Evolutionary conservation across 495 filamentous ascomycete genomes (phyloP), one percentile per base, ranked within the genome.

Genomic region (Penicillium herquei): DNA sequence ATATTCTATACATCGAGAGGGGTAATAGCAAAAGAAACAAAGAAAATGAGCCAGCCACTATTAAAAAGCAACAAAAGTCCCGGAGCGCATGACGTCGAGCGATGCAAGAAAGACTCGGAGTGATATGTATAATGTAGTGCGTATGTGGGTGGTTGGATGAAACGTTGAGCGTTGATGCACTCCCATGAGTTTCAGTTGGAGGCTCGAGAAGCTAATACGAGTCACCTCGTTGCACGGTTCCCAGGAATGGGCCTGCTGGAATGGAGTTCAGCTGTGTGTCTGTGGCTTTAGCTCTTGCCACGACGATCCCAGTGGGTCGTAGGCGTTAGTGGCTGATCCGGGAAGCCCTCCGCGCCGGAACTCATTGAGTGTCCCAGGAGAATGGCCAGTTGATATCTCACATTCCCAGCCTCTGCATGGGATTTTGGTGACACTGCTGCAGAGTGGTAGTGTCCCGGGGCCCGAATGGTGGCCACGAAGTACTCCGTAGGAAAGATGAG

Each of bases 331-430:
- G 60, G 63, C 63, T 58, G 59, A 59, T 57, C 60, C 51, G 60
- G 54, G 46, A 50, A 11, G 13, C 6, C 30, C 41, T 53, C 44
- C 56, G 26, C 39, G 44, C 10, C 42, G 39, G 37, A 34, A 30
- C 42, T 43, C 18, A 14, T 44, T n/a, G 16, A 49, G 39, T 33
- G 40, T 41, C 18, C 34, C 34, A 37, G 34, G 8, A 13, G 8
- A 13, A 37, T 37, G 34, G 45, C 41, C 45, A 34, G 57, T 52
- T 59, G 65, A 68, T 59, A 68, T 66, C 65, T 68, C 65, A 68
- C 65, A 68, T 68, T 68, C 57, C 56, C 33, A 47, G 56, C 59
- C 62, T 51, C 53, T 62, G 53, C 60, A 63, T 50, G 42, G 58
- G 54, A 51, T 39, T 42, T 53, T 47, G 17, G 39, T 17, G 51